These are phyloP conservation scores for Eucommia ulmoides DNA, from an alignment of 257 asterid genomes.

Conservation along the genomic window DNA sequence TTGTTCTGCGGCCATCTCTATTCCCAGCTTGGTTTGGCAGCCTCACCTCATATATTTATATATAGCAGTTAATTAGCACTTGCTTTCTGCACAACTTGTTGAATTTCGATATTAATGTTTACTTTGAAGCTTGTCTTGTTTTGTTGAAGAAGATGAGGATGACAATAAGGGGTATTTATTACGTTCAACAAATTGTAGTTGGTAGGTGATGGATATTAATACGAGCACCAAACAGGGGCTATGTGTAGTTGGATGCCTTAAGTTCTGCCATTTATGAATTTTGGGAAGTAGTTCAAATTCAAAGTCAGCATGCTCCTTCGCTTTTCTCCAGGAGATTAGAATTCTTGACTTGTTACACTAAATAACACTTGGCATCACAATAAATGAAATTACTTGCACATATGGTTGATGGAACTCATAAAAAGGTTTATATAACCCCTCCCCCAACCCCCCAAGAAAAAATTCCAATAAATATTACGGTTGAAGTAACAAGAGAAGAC, in stretches of 20 bases:
- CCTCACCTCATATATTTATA: no score
- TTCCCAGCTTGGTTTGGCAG: no score
- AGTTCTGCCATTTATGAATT: slow-evolving; percentile 49
- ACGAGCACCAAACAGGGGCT: slow-evolving; percentile 21
- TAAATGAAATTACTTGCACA: no score
- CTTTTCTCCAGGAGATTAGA: no score
- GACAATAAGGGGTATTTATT: slow-evolving; percentile 25
- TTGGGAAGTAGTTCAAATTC: slow-evolving; percentile 33
- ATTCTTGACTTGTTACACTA: no score
- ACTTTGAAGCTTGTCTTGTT: neutral
- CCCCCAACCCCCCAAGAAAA: no score
- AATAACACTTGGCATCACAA: no score
- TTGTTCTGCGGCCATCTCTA: slow-evolving; percentile 50
- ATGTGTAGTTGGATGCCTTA: slow-evolving; percentile 34
- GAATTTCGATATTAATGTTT: no score
- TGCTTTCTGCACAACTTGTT: neutral
- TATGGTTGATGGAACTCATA: no score
- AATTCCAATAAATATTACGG: no score
- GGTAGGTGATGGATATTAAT: slow-evolving; percentile 29
- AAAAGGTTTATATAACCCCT: no score
- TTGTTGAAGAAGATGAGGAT: slow-evolving; percentile 4
- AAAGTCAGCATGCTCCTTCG: neutral
- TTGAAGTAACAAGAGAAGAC: no score
- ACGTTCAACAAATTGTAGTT: slow-evolving; percentile 2
- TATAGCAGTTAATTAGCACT: neutral